Percentiles rank a stretch among this genome's conserved stretches.
phyloP scores from a whole-genome alignment of 2,329 filamentous ascomycete genomes.

The Nemania sp. region DNA sequence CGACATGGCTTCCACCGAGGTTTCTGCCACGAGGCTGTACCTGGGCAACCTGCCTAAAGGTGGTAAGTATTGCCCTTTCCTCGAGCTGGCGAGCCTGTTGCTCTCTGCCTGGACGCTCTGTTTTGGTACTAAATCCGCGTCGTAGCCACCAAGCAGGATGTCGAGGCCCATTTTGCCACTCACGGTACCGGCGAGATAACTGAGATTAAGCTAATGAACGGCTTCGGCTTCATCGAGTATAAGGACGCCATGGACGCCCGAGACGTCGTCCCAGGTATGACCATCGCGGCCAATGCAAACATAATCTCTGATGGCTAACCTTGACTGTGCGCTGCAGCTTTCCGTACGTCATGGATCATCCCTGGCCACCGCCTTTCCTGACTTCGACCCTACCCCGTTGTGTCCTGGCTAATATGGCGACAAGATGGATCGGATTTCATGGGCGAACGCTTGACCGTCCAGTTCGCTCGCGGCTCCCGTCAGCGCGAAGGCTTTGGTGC shows the following conservation, averaged over 20 bases:
- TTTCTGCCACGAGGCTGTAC: conserved; percentile 94
- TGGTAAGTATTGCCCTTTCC: conserved; percentile 63
- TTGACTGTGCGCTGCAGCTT: conserved; percentile 51
- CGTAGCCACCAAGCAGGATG: conserved; percentile 81
- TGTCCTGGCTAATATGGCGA: conserved; percentile 45
- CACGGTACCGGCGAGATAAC: conserved; percentile 97
- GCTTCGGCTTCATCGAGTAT: conserved; percentile 99
- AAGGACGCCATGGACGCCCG: conserved; percentile 98
- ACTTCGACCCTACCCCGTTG: conserved; percentile 33
- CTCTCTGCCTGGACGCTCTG: conserved; percentile 2
- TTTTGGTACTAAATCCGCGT: conserved; percentile 18
- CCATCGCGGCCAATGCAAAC: conserved; percentile 21
- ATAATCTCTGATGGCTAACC: conserved; percentile 31
- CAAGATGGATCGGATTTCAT: conserved; percentile 97
- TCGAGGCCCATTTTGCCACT: conserved; percentile 92
- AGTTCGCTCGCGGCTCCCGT: conserved; percentile 89
- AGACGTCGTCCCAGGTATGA: conserved; percentile 94
- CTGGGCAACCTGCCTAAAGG: conserved; percentile 96
- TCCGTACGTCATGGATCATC: conserved; percentile 58
- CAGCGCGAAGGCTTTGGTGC: conserved; percentile 55
- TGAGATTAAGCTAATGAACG: conserved; percentile 99
- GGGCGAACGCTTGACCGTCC: conserved; percentile 95
- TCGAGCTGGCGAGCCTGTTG: background rate
- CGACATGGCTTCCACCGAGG: conserved; percentile 54
- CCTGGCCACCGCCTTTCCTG: conserved; percentile 42